Evolutionary conservation across 2,329 filamentous ascomycete genomes (phyloP).

Genomic region (Amylocarpus encephaloides): DNA sequence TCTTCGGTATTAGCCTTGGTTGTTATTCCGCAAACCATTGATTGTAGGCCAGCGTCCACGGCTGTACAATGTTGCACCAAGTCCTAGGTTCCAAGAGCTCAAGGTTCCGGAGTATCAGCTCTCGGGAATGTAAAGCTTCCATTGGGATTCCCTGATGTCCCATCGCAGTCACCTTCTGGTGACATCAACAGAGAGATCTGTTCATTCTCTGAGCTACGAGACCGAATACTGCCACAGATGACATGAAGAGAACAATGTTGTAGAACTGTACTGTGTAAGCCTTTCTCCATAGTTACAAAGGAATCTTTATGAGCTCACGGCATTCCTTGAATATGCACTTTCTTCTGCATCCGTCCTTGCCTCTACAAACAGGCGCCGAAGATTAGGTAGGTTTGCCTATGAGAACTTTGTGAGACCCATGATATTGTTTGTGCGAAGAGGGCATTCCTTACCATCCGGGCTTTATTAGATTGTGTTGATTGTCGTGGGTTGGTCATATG

Average conservation of each 20-base stretch:
- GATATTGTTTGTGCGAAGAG: background rate
- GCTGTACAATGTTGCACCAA: too few relatives aligned
- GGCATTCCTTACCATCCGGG: background rate
- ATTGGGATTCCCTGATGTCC: too few relatives aligned
- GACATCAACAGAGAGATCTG: conserved; percentile 14
- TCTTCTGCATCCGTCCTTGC: conserved; percentile 89
- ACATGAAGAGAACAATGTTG: conserved; percentile 94
- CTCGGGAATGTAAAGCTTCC: too few relatives aligned
- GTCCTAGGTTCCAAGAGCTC: too few relatives aligned
- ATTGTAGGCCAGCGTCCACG: too few relatives aligned
- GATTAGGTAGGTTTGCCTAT: conserved; percentile 75
- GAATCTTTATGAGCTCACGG: conserved; percentile 50
- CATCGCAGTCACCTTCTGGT: too few relatives aligned
- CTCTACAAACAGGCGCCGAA: conserved; percentile 94
- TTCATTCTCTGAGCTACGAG: conserved; percentile 78
- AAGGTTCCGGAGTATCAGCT: background rate
- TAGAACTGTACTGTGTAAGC: conserved; percentile 64
- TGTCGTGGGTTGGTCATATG: conserved; percentile 1
- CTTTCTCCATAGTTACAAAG: conserved; percentile 2
- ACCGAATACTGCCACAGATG: conserved; percentile 90
- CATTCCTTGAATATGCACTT: conserved; percentile 86
- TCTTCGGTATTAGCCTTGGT: too few relatives aligned
- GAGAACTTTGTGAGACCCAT: conserved; percentile 24
- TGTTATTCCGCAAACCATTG: too few relatives aligned
- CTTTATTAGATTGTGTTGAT: background rate